Conservation (phyloP, 164 flowering plant genomes). For the Macadamia integrifolia region DNA sequence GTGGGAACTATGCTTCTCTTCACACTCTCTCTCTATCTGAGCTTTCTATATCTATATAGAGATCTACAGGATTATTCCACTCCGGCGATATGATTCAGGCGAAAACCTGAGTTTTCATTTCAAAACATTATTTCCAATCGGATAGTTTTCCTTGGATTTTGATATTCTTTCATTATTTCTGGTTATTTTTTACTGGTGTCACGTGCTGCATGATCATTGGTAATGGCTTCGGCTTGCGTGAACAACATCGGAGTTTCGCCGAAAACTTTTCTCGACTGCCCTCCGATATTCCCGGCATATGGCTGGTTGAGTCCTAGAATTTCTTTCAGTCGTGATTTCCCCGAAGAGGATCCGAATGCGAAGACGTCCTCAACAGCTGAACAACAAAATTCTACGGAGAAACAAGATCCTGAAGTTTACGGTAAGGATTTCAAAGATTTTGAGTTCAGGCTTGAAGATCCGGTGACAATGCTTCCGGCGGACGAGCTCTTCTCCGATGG, state of each 20-base stretch:
- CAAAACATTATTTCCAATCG: neutral
- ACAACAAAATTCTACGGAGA: neutral
- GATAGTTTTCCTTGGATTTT: no score
- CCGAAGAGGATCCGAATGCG: slow-evolving; percentile 25
- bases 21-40: no score
- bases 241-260: slow-evolving; percentile 52
- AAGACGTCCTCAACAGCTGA: slow-evolving; percentile 2
- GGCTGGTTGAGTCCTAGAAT: slow-evolving; percentile 64
- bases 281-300: slow-evolving; percentile 37
- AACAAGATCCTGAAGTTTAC: slow-evolving; percentile 22
- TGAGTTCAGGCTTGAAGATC: no score
- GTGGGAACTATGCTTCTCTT: no score
- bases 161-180: no score
- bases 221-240: slow-evolving; percentile 24
- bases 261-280: slow-evolving; percentile 43
- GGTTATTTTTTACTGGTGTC: no score
- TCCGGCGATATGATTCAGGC: neutral
- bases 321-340: slow-evolving; percentile 47
- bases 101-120: neutral
- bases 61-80: neutral
- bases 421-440: no score
- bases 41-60: no score
- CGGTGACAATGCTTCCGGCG: no score
- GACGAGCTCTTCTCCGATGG: slow-evolving; percentile 27
- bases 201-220: slow-evolving; percentile 11